Evolutionary conservation across 1,284 basidiomycete genomes (phyloP), one percentile per base, ranked within the genome.

Genomic region (Ustilago xerochloae): DNA sequence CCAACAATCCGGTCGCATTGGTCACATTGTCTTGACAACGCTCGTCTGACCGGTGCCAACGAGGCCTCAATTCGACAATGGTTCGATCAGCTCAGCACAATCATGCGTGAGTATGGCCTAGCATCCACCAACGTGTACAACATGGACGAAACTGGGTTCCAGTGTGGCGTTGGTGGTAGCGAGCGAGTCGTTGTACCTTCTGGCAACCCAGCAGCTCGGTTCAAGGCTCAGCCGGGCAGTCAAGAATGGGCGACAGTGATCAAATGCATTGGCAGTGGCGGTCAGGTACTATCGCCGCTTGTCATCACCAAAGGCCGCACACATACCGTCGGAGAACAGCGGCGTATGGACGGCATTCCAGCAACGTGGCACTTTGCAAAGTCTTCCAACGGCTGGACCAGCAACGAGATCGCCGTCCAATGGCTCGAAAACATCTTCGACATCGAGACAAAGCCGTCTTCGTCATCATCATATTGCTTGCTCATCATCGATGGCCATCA

Each of bases 21-120:
- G 57, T 60, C 49, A 16, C 32, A 43, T n/a, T 60, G 57, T n/a
- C 57, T 52, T 7, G 33, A 60, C 38, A 60, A 60, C n/a, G 30
- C 28, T 38, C 41, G 48, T 20, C 22, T 59, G 8, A 46, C 9
- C 15, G 26, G 26, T 2, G 28, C 46, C 16, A 32, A 41, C 15
- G 20, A 53, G 29, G 28, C 6, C 2, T n/a, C 10, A 2, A 36
- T 62, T 16, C 22, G 22, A 13, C 2, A 28, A 49, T 61, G 50
- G 58, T 61, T 32, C 12, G 12, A 26, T 13, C 38, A n/a, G 3
- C 38, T 62, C 3, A 24, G 8, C 6, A 8, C 26, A 2, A 48
- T 62, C 51, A 49, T 62, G n/a, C n/a, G 46, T 36, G 33, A 60
- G 1, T 60, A 52, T 32, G 29, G 30, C 12, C 10, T 60, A 2